Evolutionary conservation across 2,329 filamentous ascomycete species (phyloP).

Genomic region (Hyphodiscus sp.): DNA sequence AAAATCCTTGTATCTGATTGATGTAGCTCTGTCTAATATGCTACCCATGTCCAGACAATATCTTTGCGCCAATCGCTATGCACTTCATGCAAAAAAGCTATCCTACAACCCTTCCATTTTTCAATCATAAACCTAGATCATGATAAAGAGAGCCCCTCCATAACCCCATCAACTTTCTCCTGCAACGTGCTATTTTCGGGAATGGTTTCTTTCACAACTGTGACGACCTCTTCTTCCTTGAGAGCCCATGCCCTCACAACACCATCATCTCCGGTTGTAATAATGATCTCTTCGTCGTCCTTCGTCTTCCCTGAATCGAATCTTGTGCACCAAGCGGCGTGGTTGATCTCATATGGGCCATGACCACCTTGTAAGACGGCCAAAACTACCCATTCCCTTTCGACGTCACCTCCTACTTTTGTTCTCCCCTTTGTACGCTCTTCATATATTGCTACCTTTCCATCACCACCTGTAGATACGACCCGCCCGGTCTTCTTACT

Average conservation of each 20-base stretch:
- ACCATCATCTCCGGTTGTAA: conserved; percentile 91
- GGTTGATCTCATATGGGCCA: conserved; percentile 91
- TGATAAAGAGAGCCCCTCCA: neutral
- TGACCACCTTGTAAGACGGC: conserved; percentile 68
- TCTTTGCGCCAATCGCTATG: neutral
- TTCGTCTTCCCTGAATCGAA: conserved; percentile 56
- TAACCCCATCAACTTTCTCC: neutral
- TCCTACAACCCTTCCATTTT: neutral
- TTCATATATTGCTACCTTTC: conserved; percentile 70
- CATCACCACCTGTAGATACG: conserved; percentile 86
- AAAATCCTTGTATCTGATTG: neutral
- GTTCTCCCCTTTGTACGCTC: conserved; percentile 40
- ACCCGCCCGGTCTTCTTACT: conserved; percentile 69
- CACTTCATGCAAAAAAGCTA: neutral
- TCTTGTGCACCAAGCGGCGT: conserved; percentile 78
- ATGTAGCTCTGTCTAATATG: neutral
- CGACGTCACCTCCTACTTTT: conserved; percentile 23
- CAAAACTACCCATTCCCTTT: conserved; percentile 64
- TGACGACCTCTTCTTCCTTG: conserved; percentile 17
- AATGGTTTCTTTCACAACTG: neutral
- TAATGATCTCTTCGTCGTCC: conserved; percentile 73
- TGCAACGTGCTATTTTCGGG: neutral
- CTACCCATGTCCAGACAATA: neutral
- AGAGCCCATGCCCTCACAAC: conserved; percentile 77
- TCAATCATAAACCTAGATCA: neutral